A percentile compares a stretch with the other conserved stretches of the same genome.
Conservation (phyloP, 2,329 filamentous ascomycete genomes). For the Exserohilum turcica region DNA sequence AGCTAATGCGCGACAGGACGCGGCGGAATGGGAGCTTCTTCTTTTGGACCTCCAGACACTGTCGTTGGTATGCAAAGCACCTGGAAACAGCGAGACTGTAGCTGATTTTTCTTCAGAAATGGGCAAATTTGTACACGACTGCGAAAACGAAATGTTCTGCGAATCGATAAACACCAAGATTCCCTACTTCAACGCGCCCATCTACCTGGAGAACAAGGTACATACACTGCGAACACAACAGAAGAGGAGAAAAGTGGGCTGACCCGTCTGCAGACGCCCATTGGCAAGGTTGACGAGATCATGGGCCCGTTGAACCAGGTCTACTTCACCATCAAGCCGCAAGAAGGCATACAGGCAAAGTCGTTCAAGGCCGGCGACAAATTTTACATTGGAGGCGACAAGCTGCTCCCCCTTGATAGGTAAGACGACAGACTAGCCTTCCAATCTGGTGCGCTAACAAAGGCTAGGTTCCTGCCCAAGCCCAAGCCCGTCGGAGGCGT, state of each 20-base stretch:
- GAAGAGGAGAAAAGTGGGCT: conserved; percentile 15
- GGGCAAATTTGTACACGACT: conserved; percentile 91
- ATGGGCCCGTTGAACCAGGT: conserved; percentile 97
- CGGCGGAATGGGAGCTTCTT: conserved; percentile 44
- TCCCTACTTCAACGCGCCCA: conserved; percentile 98
- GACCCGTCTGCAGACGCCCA: conserved; percentile 64
- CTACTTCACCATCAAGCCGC: conserved; percentile 97
- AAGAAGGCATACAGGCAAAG: conserved; percentile 91
- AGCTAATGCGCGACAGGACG: conserved; percentile 46
- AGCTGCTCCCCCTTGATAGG: conserved; percentile 90
- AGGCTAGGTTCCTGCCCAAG: conserved; percentile 82
- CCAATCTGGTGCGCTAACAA: conserved; percentile 23
- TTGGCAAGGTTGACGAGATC: conserved; percentile 98
- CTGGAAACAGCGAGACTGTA: background rate
- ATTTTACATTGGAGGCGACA: conserved; percentile 94
- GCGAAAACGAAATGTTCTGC: conserved; percentile 98
- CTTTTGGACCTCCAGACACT: conserved; percentile 52
- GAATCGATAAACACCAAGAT: conserved; percentile 93
- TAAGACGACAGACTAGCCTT: conserved; percentile 36
- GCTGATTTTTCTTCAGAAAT: conserved; percentile 68
- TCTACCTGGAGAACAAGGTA: conserved; percentile 98
- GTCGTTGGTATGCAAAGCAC: conserved; percentile 46
- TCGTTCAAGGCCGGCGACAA: conserved; percentile 97
- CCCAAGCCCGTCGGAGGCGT: conserved; percentile 76
- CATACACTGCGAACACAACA: background rate